Conservation (phyloP, 1,139 yeast species). For the Geotrichum candidum region DNA sequence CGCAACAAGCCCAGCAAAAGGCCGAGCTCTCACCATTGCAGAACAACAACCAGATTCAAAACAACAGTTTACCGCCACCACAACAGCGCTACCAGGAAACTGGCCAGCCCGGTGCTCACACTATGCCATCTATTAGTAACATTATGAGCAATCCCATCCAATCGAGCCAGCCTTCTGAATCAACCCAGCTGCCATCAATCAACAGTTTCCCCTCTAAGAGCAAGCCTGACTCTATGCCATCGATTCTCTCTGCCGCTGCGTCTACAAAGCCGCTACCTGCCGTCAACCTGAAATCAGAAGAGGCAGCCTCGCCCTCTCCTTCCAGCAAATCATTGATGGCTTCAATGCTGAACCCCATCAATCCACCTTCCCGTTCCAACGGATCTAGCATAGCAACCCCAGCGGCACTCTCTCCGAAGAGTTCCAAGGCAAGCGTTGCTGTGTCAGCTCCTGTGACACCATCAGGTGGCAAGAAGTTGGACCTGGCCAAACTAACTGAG, state of each 20-base stretch:
- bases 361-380: not conserved
- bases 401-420: not conserved
- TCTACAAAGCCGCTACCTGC: not conserved
- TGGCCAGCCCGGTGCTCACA: not conserved
- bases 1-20: constrained; percentile 1
- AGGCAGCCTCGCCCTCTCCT: not conserved
- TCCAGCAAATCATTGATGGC: not conserved
- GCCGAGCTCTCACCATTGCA: constrained; percentile 1
- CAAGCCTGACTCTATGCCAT: not conserved
- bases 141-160: constrained; percentile 7
- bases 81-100: not conserved
- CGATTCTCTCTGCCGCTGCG: not conserved
- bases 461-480: not conserved
- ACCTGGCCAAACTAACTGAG: constrained; percentile 3
- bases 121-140: constrained; percentile 4
- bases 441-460: constrained; percentile 6
- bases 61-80: not conserved
- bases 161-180: not conserved
- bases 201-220: not conserved
- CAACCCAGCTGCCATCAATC: constrained; percentile 5
- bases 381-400: not conserved
- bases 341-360: not conserved
- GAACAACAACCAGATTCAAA: not conserved
- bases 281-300: not conserved
- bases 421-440: not conserved